Evolutionary conservation across 768 basidiomycete genomes (phyloP), one percentile per base, ranked within the genome.

Genomic region (Leccinum sublutescens): DNA sequence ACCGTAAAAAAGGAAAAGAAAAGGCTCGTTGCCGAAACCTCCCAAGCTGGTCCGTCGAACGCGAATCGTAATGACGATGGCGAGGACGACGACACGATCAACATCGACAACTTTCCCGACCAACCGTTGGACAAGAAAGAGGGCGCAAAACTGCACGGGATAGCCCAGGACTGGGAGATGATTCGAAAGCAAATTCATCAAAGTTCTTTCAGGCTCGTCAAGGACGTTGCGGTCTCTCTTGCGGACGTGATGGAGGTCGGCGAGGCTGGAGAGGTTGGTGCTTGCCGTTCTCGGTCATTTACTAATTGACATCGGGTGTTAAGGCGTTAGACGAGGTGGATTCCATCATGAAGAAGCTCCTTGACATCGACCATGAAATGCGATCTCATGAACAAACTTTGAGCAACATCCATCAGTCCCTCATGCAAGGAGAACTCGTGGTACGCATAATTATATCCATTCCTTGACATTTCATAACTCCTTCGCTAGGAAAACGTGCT

Each of bases 361-460:
- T 94, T 23, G 89, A 93, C 65, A 78, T 88, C 14, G 78, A 83
- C 50, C 74, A 80, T 3, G 84, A 87, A 64, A 83, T 92, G 76
- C 74, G 71, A 15, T 73, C 78, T 4, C 85, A 92, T 62, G 80
- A 81, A 57, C 62, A 77, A 27, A 75, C 79, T 6, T 72, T 93
- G 50, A 77, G 78, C 31, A 79, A 78, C 8, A 73, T 93, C 7
- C 75, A 85, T 40, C 85, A 90, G 63, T 71, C 75, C 40, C 69
- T 92, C 23, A 74, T 79, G 9, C 77, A 74, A 58, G 85, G 82
- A 15, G 81, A 87, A 49, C 72, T 76, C n/a, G 78, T 93, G 56
- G 89, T 88, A 62, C 55, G 88, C 4, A 14, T 25, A 40, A 15
- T n/a, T 7, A 27, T 48, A 21, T 50, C 19, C 43, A 11, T 21